A percentile compares a stretch with the other conserved stretches of the same genome.
phyloP scores from a whole-genome alignment of 192 early-diverging fungal species.

The Linnemannia hyalina region DNA sequence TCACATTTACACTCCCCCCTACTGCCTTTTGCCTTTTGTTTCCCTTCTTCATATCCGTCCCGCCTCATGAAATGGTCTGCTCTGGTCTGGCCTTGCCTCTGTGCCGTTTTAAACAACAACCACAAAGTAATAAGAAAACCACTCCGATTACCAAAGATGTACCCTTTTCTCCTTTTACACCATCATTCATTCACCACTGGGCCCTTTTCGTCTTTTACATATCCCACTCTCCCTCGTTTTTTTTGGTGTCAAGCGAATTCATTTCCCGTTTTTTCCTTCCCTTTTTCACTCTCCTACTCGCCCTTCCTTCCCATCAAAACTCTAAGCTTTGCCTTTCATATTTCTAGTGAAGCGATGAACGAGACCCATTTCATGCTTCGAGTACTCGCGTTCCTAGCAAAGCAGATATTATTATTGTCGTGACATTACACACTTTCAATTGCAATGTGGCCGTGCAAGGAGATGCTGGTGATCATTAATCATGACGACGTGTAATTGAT shows the following conservation, averaged over 20 bases:
- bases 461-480: too few species aligned
- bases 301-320: background rate
- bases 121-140: background rate
- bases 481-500: background rate
- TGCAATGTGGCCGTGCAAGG: too few species aligned
- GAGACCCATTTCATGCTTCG: background rate
- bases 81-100: background rate
- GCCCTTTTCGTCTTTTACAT: background rate
- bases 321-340: background rate
- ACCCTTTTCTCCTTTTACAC: background rate
- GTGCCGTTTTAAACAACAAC: background rate
- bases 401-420: too few species aligned
- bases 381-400: background rate
- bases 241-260: background rate
- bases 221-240: background rate
- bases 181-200: background rate
- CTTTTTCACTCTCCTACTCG: background rate
- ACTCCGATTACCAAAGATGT: background rate
- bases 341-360: background rate
- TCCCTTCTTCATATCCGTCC: background rate
- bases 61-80: background rate
- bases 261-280: background rate
- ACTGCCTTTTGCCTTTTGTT: too few species aligned
- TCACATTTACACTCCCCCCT: too few species aligned
- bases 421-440: too few species aligned